Percentiles rank a stretch among this genome's conserved stretches.
Conservation (phyloP, 2,329 filamentous ascomycete species). For the Helotiales sp. region DNA sequence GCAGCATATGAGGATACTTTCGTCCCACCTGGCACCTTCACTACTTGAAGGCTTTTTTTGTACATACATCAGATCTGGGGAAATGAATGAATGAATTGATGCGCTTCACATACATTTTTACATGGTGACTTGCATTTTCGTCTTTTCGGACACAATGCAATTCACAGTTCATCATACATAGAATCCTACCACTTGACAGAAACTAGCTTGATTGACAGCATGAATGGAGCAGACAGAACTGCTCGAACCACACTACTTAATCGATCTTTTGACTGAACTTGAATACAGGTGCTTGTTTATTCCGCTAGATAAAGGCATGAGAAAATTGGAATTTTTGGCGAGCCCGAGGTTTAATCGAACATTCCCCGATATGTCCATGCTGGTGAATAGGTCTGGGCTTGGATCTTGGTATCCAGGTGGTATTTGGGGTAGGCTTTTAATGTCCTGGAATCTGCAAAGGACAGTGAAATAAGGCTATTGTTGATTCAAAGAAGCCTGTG, state of each 20-base stretch:
- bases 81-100: not conserved
- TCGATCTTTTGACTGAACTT: not conserved
- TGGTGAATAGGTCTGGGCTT: not conserved
- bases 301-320: not conserved
- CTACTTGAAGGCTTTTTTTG: too few species aligned
- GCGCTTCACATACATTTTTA: not conserved
- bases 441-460: not conserved
- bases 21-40: too few species aligned
- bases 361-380: not conserved
- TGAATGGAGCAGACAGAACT: not conserved
- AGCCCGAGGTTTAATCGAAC: not conserved
- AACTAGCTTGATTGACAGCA: not conserved
- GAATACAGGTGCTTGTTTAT: not conserved
- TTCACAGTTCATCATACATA: too few species aligned
- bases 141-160: too few species aligned
- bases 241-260: not conserved
- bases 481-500: too few species aligned
- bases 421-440: not conserved
- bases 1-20: too few species aligned
- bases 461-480: too few species aligned
- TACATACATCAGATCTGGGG: not conserved
- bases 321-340: not conserved
- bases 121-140: not conserved
- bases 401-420: not conserved
- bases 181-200: not conserved